Evolutionary conservation across 768 basidiomycete genomes (phyloP).

Genomic region (Mycena rosella): DNA sequence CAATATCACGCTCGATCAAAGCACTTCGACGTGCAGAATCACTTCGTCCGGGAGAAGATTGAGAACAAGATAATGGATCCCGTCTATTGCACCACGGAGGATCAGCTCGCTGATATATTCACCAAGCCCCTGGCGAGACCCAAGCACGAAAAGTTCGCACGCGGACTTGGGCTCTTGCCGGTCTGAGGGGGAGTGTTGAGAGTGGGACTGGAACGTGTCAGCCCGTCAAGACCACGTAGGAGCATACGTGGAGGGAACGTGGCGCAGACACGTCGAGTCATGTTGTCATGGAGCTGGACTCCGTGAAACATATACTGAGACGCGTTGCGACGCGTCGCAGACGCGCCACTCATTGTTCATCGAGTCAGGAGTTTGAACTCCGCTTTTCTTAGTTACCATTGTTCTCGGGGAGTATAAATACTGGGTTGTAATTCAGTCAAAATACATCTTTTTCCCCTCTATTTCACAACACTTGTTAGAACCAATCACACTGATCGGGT

Average conservation of each 20-base stretch:
- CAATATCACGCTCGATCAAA: constrained; percentile 46
- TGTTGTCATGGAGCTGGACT: not conserved
- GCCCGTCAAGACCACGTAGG: not conserved
- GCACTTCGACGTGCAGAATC: constrained; percentile 50
- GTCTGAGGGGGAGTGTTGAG: constrained; percentile 41
- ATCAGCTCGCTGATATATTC: constrained; percentile 53
- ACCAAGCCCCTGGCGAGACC: constrained; percentile 48
- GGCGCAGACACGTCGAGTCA: not conserved
- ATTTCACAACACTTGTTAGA: not conserved
- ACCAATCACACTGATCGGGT: too few relatives aligned
- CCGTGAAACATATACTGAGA: not conserved
- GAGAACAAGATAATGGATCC: constrained; percentile 39
- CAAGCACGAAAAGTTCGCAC: constrained; percentile 28
- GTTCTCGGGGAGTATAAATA: not conserved
- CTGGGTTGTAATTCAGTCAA: not conserved
- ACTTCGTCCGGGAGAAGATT: constrained; percentile 49
- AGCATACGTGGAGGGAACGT: not conserved
- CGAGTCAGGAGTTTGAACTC: too few relatives aligned
- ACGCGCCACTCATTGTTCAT: not conserved
- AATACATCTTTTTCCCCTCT: not conserved
- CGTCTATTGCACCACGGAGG: constrained; percentile 42
- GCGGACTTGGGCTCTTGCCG: constrained; percentile 31
- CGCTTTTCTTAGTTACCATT: too few relatives aligned
- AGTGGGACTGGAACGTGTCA: not conserved
- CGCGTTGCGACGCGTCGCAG: not conserved